These are phyloP conservation scores for Azolla pinnata DNA, from an alignment of 75 land plant genomes.

Conservation along the genomic window DNA sequence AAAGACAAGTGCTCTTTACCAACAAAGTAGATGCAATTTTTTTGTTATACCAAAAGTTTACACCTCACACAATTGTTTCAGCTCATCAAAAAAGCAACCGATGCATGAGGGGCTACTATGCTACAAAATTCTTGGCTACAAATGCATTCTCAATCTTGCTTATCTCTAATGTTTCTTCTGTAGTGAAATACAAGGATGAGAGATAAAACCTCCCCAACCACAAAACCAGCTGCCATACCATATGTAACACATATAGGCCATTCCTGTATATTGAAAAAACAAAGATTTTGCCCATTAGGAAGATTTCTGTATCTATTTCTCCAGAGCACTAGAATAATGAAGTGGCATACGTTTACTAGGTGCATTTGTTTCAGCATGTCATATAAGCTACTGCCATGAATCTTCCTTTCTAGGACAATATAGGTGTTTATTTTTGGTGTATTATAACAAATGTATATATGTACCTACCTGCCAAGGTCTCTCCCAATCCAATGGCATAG, in stretches of 20 bases:
- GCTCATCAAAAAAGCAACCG: too few relatives aligned
- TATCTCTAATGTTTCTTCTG: constrained; percentile 9
- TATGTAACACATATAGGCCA: constrained; percentile 87
- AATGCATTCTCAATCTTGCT: constrained; percentile 17
- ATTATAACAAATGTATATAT: neutral
- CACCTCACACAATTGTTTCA: too few relatives aligned
- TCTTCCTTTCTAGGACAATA: too few relatives aligned
- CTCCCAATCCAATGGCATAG: constrained; percentile 99
- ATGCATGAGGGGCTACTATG: neutral
- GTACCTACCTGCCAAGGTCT: constrained; percentile 86
- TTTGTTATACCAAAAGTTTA: too few relatives aligned
- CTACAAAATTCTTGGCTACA: neutral
- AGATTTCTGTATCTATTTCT: neutral
- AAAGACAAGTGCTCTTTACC: too few relatives aligned
- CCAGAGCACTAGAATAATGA: too few relatives aligned
- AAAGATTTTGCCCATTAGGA: neutral
- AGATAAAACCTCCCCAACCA: constrained; percentile 35
- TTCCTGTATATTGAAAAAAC: constrained; percentile 33
- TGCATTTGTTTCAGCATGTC: too few relatives aligned
- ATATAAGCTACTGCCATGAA: neutral
- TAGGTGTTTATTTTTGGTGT: neutral
- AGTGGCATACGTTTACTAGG: too few relatives aligned
- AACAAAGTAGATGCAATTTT: too few relatives aligned
- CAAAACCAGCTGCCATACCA: constrained; percentile 56
- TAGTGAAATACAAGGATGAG: constrained; percentile 7